Base-by-base conservation (phyloP, 2,329 filamentous ascomycete species). In the Epichloe brachyelytri region DNA sequence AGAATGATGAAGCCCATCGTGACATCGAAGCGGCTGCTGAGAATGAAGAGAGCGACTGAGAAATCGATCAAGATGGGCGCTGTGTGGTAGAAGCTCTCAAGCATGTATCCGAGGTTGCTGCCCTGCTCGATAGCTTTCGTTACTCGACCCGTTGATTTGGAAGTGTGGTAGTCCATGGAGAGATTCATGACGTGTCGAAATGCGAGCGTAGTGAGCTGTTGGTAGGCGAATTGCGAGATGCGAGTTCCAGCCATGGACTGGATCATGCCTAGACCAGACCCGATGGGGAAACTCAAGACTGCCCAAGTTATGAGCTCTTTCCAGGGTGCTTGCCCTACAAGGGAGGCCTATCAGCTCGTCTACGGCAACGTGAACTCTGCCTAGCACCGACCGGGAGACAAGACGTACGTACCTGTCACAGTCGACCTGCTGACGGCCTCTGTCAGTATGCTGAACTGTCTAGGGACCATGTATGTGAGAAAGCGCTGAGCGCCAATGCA, bases 161-260 rank as follows among this genome's bases (percentile, higher is more conserved):
- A 73, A 43, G 78, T 78, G 62, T 86, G 82, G 52, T 85, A 86
- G 56, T 85, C 80, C 66, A 82, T 82, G 0, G 80, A 83, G 4
- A 86, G 71, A 37, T 68, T 71, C 75, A 86, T 81, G 46, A 86
- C 72, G 56, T 86, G 81, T 49, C 75, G 71, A 62, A 84, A 86
- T 0, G 80, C 75, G 3, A 77, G 70, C 2, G 72, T 46, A 3
- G 49, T 77, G 46, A 86, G 72, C 37, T 72, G 70, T 45, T 72
- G 69, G 55, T 80, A 78, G 22, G 59, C 56, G 33, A 57, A 62
- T 19, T 61, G 58, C 22, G 56, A 56, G 34, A 62, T 55, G 20
- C 59, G 57, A 4, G 56, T 59, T 7, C 52, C 56, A 10, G 59
- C 59, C 14, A 58, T 48, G 44, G 43, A 40, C 15, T 53, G 37